A percentile compares a stretch with the other conserved stretches of the same genome.
phyloP scores from a whole-genome alignment of 139 green algal genomes.

The Choricystis sp. region DNA sequence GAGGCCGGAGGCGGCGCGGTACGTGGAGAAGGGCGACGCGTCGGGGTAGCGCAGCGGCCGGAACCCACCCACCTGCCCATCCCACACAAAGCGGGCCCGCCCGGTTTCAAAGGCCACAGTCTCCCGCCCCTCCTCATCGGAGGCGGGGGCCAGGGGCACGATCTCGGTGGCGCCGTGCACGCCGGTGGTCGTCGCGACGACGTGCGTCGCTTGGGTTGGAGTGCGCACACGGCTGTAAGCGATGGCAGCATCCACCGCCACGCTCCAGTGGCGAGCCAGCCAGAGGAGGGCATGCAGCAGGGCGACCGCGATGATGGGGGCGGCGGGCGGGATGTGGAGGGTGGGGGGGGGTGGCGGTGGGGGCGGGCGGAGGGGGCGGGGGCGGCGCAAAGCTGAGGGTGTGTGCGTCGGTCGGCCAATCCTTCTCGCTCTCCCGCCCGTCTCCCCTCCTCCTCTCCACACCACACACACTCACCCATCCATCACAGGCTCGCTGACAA shows the following conservation, averaged over 20 bases:
- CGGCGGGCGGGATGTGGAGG: neutral
- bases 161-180: slow-evolving; percentile 45
- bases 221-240: neutral
- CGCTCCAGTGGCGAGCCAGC: slow-evolving; percentile 18
- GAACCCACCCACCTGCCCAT: slow-evolving; percentile 29
- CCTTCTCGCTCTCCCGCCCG: too few species aligned
- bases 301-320: neutral
- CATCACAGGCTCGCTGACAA: too few species aligned
- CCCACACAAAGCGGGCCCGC: slow-evolving; percentile 57
- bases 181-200: slow-evolving; percentile 38
- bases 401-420: too few species aligned
- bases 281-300: slow-evolving; percentile 8
- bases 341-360: too few species aligned
- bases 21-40: slow-evolving; percentile 30
- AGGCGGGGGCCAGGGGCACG: slow-evolving; percentile 19
- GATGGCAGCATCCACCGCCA: slow-evolving; percentile 8
- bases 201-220: slow-evolving; percentile 14
- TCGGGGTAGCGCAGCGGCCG: slow-evolving; percentile 50
- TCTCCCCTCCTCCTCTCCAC: too few species aligned
- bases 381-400: too few species aligned
- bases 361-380: too few species aligned
- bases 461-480: too few species aligned
- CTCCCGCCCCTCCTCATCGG: slow-evolving; percentile 4
- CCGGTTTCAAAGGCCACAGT: slow-evolving; percentile 61
- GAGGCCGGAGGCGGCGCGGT: slow-evolving; percentile 20